Conservation (phyloP, 2,329 filamentous ascomycete species). For the Verticillium tricorpus region DNA sequence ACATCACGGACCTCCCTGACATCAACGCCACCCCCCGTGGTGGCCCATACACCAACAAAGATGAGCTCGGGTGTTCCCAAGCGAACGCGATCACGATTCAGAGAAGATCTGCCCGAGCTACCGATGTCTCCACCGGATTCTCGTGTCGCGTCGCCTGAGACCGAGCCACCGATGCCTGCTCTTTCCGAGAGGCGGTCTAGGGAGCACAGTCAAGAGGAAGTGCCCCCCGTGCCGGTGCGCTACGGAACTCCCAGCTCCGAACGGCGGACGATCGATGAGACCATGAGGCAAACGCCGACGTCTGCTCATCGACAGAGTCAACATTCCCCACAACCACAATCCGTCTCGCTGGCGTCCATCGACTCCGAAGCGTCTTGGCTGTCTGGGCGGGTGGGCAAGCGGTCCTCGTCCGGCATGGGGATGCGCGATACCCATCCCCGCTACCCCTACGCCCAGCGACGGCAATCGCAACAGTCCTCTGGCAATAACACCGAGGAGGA, state of each 20-base stretch:
- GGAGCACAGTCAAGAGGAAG: conserved; percentile 17
- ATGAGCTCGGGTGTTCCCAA: conserved; percentile 53
- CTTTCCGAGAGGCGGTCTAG: conserved; percentile 14
- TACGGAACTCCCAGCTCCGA: conserved; percentile 45
- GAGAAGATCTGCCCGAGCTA: conserved; percentile 85
- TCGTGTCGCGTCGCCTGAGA: conserved; percentile 72
- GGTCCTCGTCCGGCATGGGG: conserved; percentile 42
- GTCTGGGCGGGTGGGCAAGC: conserved; percentile 62
- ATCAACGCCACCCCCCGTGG: conserved; percentile 41
- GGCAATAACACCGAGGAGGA: conserved; percentile 50
- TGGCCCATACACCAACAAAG: conserved; percentile 30
- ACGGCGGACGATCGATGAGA: conserved; percentile 31
- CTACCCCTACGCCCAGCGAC: conserved; percentile 14
- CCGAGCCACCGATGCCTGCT: conserved; percentile 36
- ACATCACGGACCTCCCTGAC: neutral
- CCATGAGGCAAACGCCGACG: conserved; percentile 39
- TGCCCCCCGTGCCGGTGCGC: conserved; percentile 21
- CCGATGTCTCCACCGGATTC: conserved; percentile 83
- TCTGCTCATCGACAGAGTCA: conserved; percentile 33
- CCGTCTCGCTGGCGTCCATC: conserved; percentile 86
- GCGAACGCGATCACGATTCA: conserved; percentile 84
- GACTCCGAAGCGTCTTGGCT: conserved; percentile 97
- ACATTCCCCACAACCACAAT: conserved; percentile 57
- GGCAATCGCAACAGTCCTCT: conserved; percentile 32
- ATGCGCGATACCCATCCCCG: conserved; percentile 35